Evolutionary conservation across 257 asterid genomes (phyloP), one percentile per base, ranked within the genome.

Genomic region (Scutellaria galericulata): DNA sequence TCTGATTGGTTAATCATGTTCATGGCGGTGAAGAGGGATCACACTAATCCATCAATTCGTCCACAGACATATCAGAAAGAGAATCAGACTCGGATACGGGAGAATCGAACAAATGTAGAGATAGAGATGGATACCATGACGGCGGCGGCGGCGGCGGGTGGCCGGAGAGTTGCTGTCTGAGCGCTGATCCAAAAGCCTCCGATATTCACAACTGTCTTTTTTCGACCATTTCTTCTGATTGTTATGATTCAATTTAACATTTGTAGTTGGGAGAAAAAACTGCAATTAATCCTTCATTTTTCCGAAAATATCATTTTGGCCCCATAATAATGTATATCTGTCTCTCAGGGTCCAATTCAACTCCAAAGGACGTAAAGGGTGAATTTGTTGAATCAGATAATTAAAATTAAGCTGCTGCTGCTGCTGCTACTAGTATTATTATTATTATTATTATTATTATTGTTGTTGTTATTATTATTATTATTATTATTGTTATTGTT

Each of bases 111-210:
- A 67, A 9, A 59, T 55, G 7, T 20, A 12, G 47, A 42, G 55
- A 27, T 12, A 47, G 75, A 59, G 31, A 31, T 45, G 55, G 5
- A 41, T 73, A 78, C 82, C 82, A 78, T 78, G 68, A 71, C 66
- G 66, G 68, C 64, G 70, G 71, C 57, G 73, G 66, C 51, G 75
- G 75, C 48, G 71, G 70, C n/a, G 66, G 48, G 60, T 44, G 70
- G 66, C 56, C 62, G 81, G 77, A 31, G 66, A 57, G 46, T 51
- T 59, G 53, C 54, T 9, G 58, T 22, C 72, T 31, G 47, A 52
- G 71, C 42, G 46, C 41, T 68, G 72, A 52, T 60, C 75, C 66
- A 67, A 68, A 73, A 54, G 45, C 54, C 65, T 77, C 64, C 64
- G 74, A 53, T 54, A 12, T 54, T 56, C 64, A 41, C 74, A 51